A percentile compares a stretch with the other conserved stretches of the same genome.
Evolutionary conservation across 192 early-diverging fungal species (phyloP).

Genomic region (Pilobolus umbonatus): DNA sequence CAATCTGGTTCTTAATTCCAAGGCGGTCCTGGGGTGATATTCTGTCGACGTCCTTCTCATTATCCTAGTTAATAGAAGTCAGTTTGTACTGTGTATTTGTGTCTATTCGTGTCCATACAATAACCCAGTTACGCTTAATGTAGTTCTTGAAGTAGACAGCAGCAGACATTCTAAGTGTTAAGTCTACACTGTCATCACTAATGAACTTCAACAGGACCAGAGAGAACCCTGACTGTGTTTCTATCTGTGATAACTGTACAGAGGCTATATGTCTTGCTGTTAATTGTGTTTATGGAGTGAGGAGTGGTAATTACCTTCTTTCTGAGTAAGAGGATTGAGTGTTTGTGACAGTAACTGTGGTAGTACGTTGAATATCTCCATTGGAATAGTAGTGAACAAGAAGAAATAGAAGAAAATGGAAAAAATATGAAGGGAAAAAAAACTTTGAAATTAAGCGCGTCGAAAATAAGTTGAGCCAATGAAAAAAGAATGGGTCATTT

Average conservation of each 20-base stretch:
- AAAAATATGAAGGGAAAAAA: slow-evolving; percentile 2
- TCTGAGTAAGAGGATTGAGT: slow-evolving; percentile 35
- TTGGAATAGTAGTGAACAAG: background rate
- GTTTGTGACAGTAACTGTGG: slow-evolving; percentile 44
- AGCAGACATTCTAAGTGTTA: slow-evolving; percentile 68
- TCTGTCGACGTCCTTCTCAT: slow-evolving; percentile 48
- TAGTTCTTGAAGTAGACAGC: slow-evolving; percentile 97
- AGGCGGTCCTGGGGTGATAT: slow-evolving; percentile 61
- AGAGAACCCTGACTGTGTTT: slow-evolving; percentile 60
- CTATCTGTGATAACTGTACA: slow-evolving; percentile 45
- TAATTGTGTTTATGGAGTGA: background rate
- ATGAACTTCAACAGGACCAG: slow-evolving; percentile 75
- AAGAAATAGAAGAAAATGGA: background rate
- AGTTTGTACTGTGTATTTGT: slow-evolving; percentile 9
- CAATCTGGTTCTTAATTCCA: slow-evolving; percentile 80
- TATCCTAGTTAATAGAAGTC: slow-evolving; percentile 38
- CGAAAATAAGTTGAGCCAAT: no score
- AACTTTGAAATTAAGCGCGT: background rate
- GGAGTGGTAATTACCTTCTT: slow-evolving; percentile 27
- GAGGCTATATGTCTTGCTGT: slow-evolving; percentile 61
- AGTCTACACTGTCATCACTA: slow-evolving; percentile 50
- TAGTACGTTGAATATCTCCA: slow-evolving; percentile 16
- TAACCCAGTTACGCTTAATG: slow-evolving; percentile 82
- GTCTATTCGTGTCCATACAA: no score
- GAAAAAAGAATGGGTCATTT: no score